phyloP scores from a whole-genome alignment of 2,329 filamentous ascomycete genomes.

The Bipolaris sorokiniana region DNA sequence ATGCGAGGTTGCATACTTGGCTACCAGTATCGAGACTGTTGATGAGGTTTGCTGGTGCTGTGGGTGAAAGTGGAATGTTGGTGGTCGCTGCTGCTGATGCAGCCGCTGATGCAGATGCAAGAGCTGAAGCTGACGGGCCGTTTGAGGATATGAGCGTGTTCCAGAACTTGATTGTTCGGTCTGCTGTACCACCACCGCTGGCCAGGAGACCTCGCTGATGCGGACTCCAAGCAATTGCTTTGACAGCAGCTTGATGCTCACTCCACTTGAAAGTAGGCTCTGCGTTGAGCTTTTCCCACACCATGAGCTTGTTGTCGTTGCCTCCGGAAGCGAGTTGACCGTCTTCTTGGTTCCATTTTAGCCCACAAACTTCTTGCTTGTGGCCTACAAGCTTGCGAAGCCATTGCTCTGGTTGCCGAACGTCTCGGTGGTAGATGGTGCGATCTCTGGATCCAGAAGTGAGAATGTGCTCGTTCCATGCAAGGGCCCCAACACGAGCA shows the following conservation, averaged over 20 bases:
- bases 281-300: conserved; percentile 96
- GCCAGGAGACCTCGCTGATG: conserved; percentile 94
- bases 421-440: conserved; percentile 92
- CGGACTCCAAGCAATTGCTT: conserved; percentile 97
- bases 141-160: conserved; percentile 82
- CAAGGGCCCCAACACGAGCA: conserved; percentile 87
- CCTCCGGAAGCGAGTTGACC: conserved; percentile 93
- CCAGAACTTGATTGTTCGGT: conserved; percentile 97
- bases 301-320: conserved; percentile 98
- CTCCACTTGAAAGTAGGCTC: conserved; percentile 92
- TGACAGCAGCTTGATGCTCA: conserved; percentile 94
- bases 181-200: conserved; percentile 92
- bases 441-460: conserved; percentile 94
- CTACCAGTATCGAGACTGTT: conserved; percentile 96
- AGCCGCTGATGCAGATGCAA: conserved; percentile 47
- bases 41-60: conserved; percentile 53
- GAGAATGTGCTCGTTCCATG: conserved; percentile 98
- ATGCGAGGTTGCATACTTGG: conserved; percentile 97
- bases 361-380: conserved; percentile 96
- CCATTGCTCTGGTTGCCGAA: conserved; percentile 90
- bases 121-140: conserved; percentile 49
- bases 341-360: conserved; percentile 97
- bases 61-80: conserved; percentile 41
- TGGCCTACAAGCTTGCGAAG: conserved; percentile 86
- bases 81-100: conserved; percentile 41